phyloP scores from a whole-genome alignment of 2,329 filamentous ascomycete genomes.

The Leptographium flavum region DNA sequence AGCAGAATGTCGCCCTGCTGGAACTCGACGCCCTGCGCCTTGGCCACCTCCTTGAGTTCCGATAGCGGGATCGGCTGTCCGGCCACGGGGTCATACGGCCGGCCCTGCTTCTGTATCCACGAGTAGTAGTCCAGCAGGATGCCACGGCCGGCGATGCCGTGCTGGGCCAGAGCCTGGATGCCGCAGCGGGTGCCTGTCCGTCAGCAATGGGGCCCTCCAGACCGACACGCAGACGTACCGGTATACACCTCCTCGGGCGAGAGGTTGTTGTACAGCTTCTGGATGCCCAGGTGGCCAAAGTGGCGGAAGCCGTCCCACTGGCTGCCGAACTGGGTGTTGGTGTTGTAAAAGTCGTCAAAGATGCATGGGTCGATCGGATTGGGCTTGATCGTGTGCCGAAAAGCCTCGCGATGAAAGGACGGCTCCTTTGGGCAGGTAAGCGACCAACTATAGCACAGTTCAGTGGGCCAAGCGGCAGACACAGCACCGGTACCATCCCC shows the following conservation, averaged over 20 bases:
- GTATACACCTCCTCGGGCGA: not conserved
- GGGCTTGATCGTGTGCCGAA: slow-evolving; percentile 3
- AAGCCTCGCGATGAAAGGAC: not conserved
- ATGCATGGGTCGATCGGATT: not conserved
- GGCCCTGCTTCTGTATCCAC: slow-evolving; percentile 25
- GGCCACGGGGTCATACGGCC: slow-evolving; percentile 23
- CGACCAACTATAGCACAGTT: not conserved
- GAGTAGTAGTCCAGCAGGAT: slow-evolving; percentile 34
- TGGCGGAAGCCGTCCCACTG: slow-evolving; percentile 11
- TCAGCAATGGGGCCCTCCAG: not conserved
- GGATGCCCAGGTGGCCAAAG: not conserved
- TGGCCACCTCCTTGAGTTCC: slow-evolving; percentile 27
- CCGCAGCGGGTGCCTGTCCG: not conserved
- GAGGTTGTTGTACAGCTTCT: slow-evolving; percentile 4
- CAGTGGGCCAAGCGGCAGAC: no score
- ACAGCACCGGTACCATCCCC: no score
- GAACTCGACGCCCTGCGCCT: slow-evolving; percentile 23
- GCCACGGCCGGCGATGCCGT: slow-evolving; percentile 33
- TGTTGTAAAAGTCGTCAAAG: slow-evolving; percentile 6
- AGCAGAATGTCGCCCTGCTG: slow-evolving; percentile 40
- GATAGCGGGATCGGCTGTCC: slow-evolving; percentile 27
- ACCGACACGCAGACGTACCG: not conserved
- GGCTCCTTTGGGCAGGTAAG: slow-evolving; percentile 13
- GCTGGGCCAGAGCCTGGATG: slow-evolving; percentile 18
- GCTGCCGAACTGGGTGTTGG: slow-evolving; percentile 8